Evolutionary conservation across 1,139 yeast species (phyloP).

Genomic region (Kodamaea alishanica): DNA sequence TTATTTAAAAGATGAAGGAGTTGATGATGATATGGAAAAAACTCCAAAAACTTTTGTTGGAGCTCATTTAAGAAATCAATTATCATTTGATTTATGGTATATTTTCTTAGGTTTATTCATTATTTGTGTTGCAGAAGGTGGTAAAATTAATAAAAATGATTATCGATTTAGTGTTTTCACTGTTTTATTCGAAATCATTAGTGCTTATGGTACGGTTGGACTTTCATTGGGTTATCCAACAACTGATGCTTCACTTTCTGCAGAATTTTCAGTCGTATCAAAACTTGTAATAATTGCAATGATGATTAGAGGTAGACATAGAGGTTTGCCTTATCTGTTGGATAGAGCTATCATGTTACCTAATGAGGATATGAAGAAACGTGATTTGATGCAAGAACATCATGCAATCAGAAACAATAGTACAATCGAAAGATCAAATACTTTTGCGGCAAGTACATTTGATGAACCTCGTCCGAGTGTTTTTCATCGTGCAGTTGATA

Average conservation of each 20-base stretch:
- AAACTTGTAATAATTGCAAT: slow-evolving; percentile 83
- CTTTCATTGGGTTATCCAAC: slow-evolving; percentile 78
- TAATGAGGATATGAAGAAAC: slow-evolving; percentile 58
- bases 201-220: slow-evolving; percentile 97
- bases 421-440: slow-evolving; percentile 24
- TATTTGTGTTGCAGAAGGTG: slow-evolving; percentile 81
- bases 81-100: slow-evolving; percentile 94
- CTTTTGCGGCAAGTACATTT: slow-evolving; percentile 10
- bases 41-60: slow-evolving; percentile 66
- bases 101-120: slow-evolving; percentile 81
- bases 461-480: slow-evolving; percentile 6
- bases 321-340: slow-evolving; percentile 91
- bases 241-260: slow-evolving; percentile 65
- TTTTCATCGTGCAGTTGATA: too few species aligned
- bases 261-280: slow-evolving; percentile 66
- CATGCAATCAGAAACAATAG: slow-evolving; percentile 43
- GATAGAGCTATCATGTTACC: slow-evolving; percentile 95
- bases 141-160: slow-evolving; percentile 45
- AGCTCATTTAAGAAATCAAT: slow-evolving; percentile 84
- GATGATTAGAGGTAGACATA: slow-evolving; percentile 93
- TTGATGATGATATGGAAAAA: slow-evolving; percentile 26
- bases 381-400: slow-evolving; percentile 65
- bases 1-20: slow-evolving; percentile 46
- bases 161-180: slow-evolving; percentile 64
- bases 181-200: slow-evolving; percentile 79